Conservation (phyloP, 192 early-diverging fungal species). For the Glomus cerebriforme region DNA sequence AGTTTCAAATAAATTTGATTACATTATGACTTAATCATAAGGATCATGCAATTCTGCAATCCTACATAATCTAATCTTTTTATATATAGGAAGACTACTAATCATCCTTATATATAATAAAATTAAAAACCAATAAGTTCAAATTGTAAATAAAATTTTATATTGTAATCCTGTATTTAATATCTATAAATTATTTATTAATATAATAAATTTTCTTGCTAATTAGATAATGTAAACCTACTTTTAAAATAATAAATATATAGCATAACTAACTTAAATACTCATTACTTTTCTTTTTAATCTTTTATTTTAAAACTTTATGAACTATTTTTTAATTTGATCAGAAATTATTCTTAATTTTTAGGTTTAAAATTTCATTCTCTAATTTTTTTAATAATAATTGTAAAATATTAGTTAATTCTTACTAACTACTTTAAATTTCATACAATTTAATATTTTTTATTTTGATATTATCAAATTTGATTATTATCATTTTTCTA, state of each 20-base stretch:
- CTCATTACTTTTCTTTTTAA: constrained; percentile 7
- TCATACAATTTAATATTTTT: background rate
- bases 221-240: constrained; percentile 7
- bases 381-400: background rate
- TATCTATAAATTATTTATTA: constrained; percentile 7
- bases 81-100: too few relatives aligned
- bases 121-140: background rate
- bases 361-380: too few relatives aligned
- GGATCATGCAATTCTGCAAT: too few relatives aligned
- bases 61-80: too few relatives aligned
- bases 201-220: constrained; percentile 18
- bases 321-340: too few relatives aligned
- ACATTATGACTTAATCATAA: too few relatives aligned
- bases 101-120: too few relatives aligned
- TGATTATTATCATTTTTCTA: background rate
- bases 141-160: too few relatives aligned
- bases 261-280: background rate
- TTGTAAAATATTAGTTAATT: background rate
- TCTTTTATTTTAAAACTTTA: background rate
- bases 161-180: constrained; percentile 22
- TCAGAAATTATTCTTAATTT: too few relatives aligned
- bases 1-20: too few relatives aligned
- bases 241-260: constrained; percentile 9
- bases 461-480: background rate
- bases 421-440: background rate